phyloP scores from a whole-genome alignment of 768 basidiomycete genomes.

The Naganishia friedmannii region DNA sequence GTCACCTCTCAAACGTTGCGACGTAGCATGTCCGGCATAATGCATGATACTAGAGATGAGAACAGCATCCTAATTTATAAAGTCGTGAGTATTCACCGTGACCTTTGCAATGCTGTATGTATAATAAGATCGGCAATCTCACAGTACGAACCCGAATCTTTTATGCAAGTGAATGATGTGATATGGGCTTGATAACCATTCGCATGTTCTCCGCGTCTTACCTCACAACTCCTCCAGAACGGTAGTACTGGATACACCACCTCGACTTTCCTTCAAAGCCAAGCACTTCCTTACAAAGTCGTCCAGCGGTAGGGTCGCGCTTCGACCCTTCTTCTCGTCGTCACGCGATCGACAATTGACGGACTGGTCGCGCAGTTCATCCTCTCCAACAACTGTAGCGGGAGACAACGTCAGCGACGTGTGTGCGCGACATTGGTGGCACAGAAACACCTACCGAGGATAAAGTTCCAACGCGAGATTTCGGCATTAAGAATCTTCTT shows the following conservation, averaged over 20 bases:
- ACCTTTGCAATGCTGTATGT: no score
- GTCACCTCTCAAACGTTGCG: no score
- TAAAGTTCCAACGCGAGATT: conserved; percentile 96
- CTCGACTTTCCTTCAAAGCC: conserved; percentile 63
- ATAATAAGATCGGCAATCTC: no score
- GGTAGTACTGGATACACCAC: conserved; percentile 56
- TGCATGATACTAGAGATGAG: no score
- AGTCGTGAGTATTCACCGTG: no score
- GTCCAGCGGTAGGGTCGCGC: conserved; percentile 67
- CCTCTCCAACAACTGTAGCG: conserved; percentile 83
- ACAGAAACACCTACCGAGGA: conserved; percentile 68
- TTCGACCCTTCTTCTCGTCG: conserved; percentile 71
- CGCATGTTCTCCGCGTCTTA: background rate
- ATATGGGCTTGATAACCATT: background rate
- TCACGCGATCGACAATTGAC: conserved; percentile 97
- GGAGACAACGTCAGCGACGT: background rate
- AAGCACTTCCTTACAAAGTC: conserved; percentile 68
- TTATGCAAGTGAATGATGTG: no score
- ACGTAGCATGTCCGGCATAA: no score
- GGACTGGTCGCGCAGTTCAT: conserved; percentile 77
- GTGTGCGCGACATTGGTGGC: background rate
- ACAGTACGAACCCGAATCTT: no score
- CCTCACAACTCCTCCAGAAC: conserved; percentile 16
- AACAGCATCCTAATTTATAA: no score
- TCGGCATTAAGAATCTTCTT: conserved; percentile 99